Conservation (phyloP, 164 flowering plant species). For the Litsea cubeba region DNA sequence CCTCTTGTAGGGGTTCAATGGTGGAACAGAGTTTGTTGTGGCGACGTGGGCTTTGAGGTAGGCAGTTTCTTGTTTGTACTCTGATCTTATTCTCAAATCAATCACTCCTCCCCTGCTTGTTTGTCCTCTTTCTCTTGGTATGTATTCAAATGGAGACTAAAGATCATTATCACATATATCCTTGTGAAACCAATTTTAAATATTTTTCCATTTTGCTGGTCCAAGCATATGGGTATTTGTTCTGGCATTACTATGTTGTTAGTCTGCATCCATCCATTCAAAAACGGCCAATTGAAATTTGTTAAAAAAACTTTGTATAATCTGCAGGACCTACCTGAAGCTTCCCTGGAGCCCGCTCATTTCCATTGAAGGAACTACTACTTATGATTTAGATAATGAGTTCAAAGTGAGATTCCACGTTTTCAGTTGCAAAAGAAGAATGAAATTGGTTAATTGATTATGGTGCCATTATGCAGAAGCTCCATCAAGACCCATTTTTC, state of each 20-base stretch:
- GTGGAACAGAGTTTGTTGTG: conserved; percentile 32
- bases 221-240: not conserved
- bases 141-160: not conserved
- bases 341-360: conserved; percentile 94
- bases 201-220: not conserved
- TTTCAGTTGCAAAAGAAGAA: not conserved
- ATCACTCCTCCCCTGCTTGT: not conserved
- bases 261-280: not conserved
- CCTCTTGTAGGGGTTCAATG: conserved; percentile 37
- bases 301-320: not conserved
- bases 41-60: conserved; percentile 82
- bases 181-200: not conserved
- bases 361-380: conserved; percentile 71
- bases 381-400: conserved; percentile 58
- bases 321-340: conserved; percentile 75
- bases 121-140: not conserved
- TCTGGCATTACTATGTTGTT: not conserved
- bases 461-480: no score
- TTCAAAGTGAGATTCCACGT: conserved; percentile 41
- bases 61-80: conserved; percentile 32
- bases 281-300: no score
- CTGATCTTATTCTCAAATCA: not conserved
- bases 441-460: not conserved
- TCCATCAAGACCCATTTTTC: no score
- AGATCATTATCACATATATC: not conserved